Conservation (phyloP, 345 rosid genomes). For the Citrus glauca region DNA sequence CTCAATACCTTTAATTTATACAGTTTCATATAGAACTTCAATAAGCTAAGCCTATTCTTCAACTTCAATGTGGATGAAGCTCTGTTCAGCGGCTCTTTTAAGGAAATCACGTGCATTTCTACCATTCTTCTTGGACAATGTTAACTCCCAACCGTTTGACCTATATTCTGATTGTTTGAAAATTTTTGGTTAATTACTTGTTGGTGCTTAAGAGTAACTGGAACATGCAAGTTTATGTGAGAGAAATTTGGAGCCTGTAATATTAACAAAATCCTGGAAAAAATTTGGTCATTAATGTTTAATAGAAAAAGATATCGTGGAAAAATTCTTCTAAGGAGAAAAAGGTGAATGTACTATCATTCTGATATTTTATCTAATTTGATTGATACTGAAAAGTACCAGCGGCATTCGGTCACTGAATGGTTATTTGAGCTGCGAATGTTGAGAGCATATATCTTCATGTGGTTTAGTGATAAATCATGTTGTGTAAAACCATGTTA, state of each 20-base stretch:
- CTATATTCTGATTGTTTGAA: neutral
- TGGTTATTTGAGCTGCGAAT: neutral
- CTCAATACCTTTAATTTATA: conserved; percentile 5
- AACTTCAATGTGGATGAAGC: neutral
- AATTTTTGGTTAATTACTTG: neutral
- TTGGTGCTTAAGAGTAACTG: neutral
- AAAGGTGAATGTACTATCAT: neutral
- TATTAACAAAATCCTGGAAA: neutral
- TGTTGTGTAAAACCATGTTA: neutral
- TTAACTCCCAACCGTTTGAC: neutral
- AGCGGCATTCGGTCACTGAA: neutral
- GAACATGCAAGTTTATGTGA: neutral
- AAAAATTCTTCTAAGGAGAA: neutral
- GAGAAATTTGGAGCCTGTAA: neutral
- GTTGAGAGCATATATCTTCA: neutral
- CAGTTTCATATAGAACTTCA: neutral
- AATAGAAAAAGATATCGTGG: neutral
- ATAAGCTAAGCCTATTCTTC: conserved; percentile 3
- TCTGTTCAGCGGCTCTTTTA: neutral
- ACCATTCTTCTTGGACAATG: neutral
- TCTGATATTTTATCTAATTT: neutral
- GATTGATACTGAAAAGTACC: neutral
- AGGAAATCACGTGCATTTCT: neutral
- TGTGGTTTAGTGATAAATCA: neutral
- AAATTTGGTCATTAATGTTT: neutral